A percentile compares a stretch with the other conserved stretches of the same genome.
These are phyloP conservation scores for Coniochaeta sp. DNA, from an alignment of 2,329 filamentous ascomycete species.

Conservation along the genomic window DNA sequence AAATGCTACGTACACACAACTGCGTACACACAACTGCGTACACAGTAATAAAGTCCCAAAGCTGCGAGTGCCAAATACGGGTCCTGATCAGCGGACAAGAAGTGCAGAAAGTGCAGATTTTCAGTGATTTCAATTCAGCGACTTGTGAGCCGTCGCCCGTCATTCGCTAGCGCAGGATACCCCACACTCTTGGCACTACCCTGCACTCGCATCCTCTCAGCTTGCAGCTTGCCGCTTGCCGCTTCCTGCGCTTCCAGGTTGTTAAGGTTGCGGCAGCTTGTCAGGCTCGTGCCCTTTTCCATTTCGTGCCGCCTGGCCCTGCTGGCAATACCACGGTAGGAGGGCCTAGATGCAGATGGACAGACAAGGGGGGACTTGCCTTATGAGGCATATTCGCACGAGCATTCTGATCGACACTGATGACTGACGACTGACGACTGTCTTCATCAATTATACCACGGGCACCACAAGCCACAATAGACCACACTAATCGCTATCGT, in stretches of 20 bases:
- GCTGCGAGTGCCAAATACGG: neutral
- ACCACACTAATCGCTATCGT: slow-evolving; percentile 17
- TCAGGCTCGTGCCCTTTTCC: neutral
- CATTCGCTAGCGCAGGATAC: neutral
- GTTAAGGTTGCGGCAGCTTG: too few species aligned
- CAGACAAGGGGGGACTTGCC: neutral
- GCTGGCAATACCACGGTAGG: neutral
- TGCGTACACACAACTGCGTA: neutral
- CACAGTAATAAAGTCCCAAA: too few species aligned
- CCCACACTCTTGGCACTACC: neutral
- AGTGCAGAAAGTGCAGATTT: too few species aligned
- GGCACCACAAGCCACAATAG: too few species aligned
- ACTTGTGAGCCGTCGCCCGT: neutral
- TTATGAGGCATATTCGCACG: neutral
- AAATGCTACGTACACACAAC: neutral
- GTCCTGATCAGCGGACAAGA: neutral
- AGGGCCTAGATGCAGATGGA: neutral
- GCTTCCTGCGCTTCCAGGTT: too few species aligned
- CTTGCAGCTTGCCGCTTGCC: neutral
- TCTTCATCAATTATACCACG: too few species aligned
- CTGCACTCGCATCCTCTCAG: too few species aligned
- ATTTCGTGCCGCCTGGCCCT: neutral
- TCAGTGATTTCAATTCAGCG: neutral
- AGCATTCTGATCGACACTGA: too few species aligned
- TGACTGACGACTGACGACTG: too few species aligned